A percentile compares a stretch with the other conserved stretches of the same genome.
Conservation (phyloP, 257 asterid species). For the Petunia axillaris region DNA sequence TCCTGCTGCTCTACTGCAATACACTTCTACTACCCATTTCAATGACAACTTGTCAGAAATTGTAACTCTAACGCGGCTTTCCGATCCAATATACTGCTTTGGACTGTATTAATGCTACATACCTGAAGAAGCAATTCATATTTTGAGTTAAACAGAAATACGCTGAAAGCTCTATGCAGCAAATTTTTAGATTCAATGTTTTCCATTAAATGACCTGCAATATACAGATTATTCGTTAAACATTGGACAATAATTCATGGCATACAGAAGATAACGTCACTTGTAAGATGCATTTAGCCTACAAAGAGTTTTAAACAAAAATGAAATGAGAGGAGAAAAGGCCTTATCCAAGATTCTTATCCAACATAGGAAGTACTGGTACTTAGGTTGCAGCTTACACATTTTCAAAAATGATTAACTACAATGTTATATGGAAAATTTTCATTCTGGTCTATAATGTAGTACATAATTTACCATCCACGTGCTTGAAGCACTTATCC, state of each 20-base stretch:
- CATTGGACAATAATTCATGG: constrained; percentile 9
- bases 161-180: constrained; percentile 97
- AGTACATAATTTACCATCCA: background rate
- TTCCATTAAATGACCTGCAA: constrained; percentile 92
- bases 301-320: background rate
- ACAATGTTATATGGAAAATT: background rate
- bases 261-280: background rate
- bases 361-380: background rate
- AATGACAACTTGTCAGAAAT: background rate
- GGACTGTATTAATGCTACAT: constrained; percentile 19
- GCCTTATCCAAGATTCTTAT: background rate
- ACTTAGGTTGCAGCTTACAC: background rate
- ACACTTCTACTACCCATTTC: background rate
- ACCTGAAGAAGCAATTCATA: constrained; percentile 96
- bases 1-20: background rate
- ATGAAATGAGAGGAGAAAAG: background rate
- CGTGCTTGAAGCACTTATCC: background rate
- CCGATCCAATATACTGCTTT: background rate
- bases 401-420: background rate
- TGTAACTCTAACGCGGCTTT: background rate
- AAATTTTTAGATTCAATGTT: constrained; percentile 76
- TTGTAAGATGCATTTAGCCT: background rate
- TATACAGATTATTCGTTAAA: constrained; percentile 10
- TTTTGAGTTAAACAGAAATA: constrained; percentile 85
- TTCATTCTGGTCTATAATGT: background rate